Evolutionary conservation across 2,329 filamentous ascomycete genomes (phyloP), one percentile per base, ranked within the genome.

Genomic region (Knoxdaviesia capensis): DNA sequence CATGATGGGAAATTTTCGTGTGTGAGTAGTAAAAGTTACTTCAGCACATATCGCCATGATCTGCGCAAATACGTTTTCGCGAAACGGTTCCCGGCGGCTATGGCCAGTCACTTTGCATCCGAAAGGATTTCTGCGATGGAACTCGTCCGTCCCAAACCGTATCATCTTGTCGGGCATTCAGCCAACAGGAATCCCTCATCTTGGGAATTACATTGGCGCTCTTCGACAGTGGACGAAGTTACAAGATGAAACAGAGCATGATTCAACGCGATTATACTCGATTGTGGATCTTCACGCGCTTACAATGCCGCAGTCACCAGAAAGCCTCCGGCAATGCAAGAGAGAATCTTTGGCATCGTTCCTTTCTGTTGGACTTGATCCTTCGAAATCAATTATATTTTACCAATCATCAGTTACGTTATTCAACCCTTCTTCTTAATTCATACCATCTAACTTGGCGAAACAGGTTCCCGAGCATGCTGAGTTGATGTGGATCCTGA

Each of bases 401-500:
- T 78, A 79, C 53, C 87, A 94, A 59, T 84, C 78, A 43, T 66
- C 72, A 42, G 81, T 88, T 54, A 48, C 73, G 58, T 30, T 34
- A 8, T 11, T 8, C 11, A 6, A 5, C n/a, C 31, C 11, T 31
- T 20, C 34, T n/a, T 38, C 37, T 48, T 29, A 46, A 8, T 4
- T 3, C 9, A 4, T 36, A 35, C 30, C 10, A 7, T 38, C 20
- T 42, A 36, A 36, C 41, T 41, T 31, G 36, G 2, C 29, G 4
- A 29, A 30, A 5, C 39, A 83, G 74, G 77, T 87, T 2, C 66
- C 76, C 11, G 77, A 78, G 39, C 90, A 96, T 60, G 65, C 81
- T 4, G 87, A 96, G 59, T 68, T 98, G 48, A 93, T 94, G 82
- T 98, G 90, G 90, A 86, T 96, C 53, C 62, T 98, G 47, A 88